phyloP scores from a whole-genome alignment of 805 yeast species.

The Yarrowia sp. region DNA sequence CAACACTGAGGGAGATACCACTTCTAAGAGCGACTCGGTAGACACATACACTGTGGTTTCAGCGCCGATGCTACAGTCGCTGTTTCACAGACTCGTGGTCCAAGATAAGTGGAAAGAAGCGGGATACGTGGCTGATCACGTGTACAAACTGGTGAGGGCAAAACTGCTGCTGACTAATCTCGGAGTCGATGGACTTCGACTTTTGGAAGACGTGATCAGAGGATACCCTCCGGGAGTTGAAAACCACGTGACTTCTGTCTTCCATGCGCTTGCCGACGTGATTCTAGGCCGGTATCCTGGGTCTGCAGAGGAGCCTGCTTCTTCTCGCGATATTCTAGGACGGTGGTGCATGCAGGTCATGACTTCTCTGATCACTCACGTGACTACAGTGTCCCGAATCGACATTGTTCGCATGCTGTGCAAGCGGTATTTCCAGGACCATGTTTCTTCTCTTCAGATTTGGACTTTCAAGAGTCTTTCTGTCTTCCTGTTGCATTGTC shows the following conservation, averaged over 20 bases:
- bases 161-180: conserved; percentile 27
- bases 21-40: neutral
- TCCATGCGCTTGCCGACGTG: conserved; percentile 18
- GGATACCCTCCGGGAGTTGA: conserved; percentile 32
- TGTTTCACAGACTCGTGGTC: conserved; percentile 18
- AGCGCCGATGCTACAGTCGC: conserved; percentile 15
- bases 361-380: conserved; percentile 21
- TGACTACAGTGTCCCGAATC: conserved; percentile 2
- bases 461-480: conserved; percentile 26
- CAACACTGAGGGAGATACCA: neutral
- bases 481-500: conserved; percentile 22
- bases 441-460: conserved; percentile 3
- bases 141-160: conserved; percentile 23
- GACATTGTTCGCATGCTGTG: conserved; percentile 13
- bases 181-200: conserved; percentile 21
- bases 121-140: conserved; percentile 24
- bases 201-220: conserved; percentile 25
- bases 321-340: neutral
- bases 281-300: conserved; percentile 18
- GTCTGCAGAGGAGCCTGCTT: neutral
- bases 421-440: conserved; percentile 20
- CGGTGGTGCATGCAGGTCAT: conserved; percentile 26
- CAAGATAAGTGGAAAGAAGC: conserved; percentile 32
- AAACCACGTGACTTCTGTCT: conserved; percentile 9
- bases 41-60: conserved; percentile 1